Evolutionary conservation across 2,329 filamentous ascomycete genomes (phyloP).

Genomic region (Lasiodiplodia sp.): DNA sequence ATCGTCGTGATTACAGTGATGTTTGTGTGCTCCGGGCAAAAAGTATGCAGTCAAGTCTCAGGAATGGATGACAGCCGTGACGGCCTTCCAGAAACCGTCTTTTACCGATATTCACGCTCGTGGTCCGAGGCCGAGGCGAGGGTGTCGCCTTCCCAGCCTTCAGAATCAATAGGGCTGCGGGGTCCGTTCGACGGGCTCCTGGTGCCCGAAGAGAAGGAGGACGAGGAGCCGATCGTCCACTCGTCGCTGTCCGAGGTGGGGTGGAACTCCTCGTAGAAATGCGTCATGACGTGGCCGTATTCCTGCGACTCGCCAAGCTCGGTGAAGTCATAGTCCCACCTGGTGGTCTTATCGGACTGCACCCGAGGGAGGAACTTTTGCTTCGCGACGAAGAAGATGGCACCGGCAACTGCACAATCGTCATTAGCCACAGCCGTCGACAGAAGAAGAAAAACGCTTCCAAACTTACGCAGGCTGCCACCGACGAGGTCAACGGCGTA

Average conservation of each 20-base stretch:
- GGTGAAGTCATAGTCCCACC: constrained; percentile 96
- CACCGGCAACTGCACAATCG: constrained; percentile 61
- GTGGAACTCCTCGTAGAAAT: constrained; percentile 61
- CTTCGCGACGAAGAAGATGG: constrained; percentile 83
- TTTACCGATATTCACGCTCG: constrained; percentile 38
- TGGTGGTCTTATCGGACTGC: constrained; percentile 83
- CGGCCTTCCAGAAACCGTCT: constrained; percentile 13
- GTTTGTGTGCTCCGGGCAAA: constrained; percentile 2
- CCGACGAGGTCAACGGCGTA: constrained; percentile 93
- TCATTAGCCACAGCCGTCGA: constrained; percentile 36
- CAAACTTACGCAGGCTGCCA: constrained; percentile 69
- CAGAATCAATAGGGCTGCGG: constrained; percentile 60
- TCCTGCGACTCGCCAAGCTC: constrained; percentile 75
- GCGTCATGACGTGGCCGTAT: constrained; percentile 64
- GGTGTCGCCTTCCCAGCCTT: constrained; percentile 67
- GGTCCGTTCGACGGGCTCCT: constrained; percentile 62
- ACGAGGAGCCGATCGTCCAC: constrained; percentile 88
- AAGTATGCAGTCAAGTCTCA: neutral
- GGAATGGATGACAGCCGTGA: neutral
- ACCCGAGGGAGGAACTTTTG: constrained; percentile 81
- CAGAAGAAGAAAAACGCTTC: too few species aligned
- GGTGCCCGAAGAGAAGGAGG: constrained; percentile 72
- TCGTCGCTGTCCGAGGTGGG: constrained; percentile 76
- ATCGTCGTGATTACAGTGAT: constrained; percentile 19
- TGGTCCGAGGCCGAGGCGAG: constrained; percentile 55